Conservation (phyloP, 148 eudicot genomes). For the Rhododendron williamsianum region DNA sequence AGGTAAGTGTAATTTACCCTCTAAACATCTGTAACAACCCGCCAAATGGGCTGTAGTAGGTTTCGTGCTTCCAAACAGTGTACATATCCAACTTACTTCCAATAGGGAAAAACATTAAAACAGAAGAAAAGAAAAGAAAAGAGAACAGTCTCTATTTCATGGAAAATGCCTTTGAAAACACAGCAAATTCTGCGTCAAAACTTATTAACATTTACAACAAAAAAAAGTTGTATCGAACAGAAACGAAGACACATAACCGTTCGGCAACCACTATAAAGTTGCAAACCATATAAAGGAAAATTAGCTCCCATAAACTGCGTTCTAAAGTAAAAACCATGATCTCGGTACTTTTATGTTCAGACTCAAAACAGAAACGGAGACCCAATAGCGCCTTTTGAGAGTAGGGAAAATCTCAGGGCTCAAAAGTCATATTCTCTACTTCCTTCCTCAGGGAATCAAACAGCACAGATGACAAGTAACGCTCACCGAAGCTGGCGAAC, state of each 20-base stretch:
- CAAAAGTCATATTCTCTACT: slow-evolving; percentile 39
- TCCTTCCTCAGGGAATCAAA: slow-evolving; percentile 41
- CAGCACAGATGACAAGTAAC: slow-evolving; percentile 62
- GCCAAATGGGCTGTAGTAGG: no score
- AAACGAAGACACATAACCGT: background rate
- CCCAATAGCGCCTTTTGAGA: background rate
- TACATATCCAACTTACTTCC: background rate
- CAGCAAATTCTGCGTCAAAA: background rate
- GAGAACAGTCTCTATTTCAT: background rate
- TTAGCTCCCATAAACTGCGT: background rate
- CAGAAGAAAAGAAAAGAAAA: background rate
- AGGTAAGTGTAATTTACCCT: background rate
- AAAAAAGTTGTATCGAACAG: background rate
- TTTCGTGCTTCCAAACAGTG: no score
- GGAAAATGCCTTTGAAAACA: background rate
- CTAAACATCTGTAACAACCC: no score
- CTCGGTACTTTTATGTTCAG: background rate
- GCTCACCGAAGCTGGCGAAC: slow-evolving; percentile 89
- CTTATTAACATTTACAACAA: background rate
- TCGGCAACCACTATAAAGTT: background rate
- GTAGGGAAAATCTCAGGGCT: slow-evolving; percentile 19
- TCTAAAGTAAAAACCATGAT: background rate
- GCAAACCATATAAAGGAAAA: background rate
- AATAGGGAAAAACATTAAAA: background rate
- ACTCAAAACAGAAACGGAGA: background rate